Percentiles rank a stretch among this genome's conserved stretches.
phyloP scores from a whole-genome alignment of 768 basidiomycete species.

The Lyophyllum shimeji region DNA sequence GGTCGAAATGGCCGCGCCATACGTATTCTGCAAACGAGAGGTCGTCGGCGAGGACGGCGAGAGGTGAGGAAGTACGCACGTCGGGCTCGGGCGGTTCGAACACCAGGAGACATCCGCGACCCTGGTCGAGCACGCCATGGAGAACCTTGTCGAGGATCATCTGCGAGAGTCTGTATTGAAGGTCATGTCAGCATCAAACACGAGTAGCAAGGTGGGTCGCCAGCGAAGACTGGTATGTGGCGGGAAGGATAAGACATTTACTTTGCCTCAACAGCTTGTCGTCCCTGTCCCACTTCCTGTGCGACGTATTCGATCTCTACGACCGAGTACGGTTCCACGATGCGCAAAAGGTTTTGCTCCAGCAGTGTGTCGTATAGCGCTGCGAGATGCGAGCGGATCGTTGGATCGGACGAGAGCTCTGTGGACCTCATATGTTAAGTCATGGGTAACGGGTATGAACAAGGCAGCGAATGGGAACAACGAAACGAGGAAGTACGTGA shows the following conservation, averaged over 20 bases:
- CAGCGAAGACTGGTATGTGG: too few species aligned
- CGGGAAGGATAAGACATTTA: slow-evolving; percentile 31
- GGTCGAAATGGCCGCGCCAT: slow-evolving; percentile 87
- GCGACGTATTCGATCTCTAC: slow-evolving; percentile 93
- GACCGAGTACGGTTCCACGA: slow-evolving; percentile 93
- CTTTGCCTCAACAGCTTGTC: slow-evolving; percentile 91
- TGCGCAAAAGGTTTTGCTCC: slow-evolving; percentile 92
- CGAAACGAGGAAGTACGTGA: neutral
- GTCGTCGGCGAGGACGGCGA: neutral
- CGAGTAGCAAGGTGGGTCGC: neutral
- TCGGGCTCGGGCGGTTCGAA: slow-evolving; percentile 86
- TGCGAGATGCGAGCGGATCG: slow-evolving; percentile 92
- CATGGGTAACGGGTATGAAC: neutral
- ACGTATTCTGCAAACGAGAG: slow-evolving; percentile 60
- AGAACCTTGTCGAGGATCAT: slow-evolving; percentile 98
- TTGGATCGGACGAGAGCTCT: slow-evolving; percentile 95
- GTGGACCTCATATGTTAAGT: neutral
- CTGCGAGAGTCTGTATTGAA: slow-evolving; percentile 71
- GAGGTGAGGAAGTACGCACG: slow-evolving; percentile 44
- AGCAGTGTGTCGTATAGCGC: slow-evolving; percentile 94
- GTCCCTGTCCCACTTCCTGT: slow-evolving; percentile 80
- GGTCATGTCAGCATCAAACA: neutral
- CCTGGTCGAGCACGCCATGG: slow-evolving; percentile 95
- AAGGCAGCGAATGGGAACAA: neutral
- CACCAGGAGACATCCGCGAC: slow-evolving; percentile 87